Conservation (phyloP, 106 monocot species). For the Phalaenopsis aphrodite region DNA sequence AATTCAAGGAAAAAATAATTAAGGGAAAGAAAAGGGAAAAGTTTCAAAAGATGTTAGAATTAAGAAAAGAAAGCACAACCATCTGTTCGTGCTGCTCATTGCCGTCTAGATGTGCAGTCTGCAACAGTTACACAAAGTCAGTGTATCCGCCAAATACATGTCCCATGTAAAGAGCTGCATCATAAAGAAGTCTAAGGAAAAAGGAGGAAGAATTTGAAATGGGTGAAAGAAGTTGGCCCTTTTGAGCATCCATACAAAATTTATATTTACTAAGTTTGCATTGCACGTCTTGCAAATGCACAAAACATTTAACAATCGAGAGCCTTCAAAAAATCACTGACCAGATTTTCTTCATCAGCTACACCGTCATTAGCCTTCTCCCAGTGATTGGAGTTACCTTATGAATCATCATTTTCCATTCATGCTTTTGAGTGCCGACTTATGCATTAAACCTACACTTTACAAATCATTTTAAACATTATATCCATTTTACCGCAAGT, state of each 20-base stretch:
- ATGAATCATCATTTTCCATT: too few relatives aligned
- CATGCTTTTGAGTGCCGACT: too few relatives aligned
- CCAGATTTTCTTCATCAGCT: too few relatives aligned
- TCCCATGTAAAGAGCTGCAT: slow-evolving; percentile 2
- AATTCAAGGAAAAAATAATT: not conserved
- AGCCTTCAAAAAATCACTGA: not conserved
- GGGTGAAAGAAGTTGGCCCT: not conserved
- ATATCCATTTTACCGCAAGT: too few relatives aligned
- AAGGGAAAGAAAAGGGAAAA: not conserved
- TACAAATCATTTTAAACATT: too few relatives aligned
- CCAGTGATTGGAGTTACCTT: too few relatives aligned
- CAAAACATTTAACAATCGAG: not conserved
- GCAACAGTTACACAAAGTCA: not conserved
- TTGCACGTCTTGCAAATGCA: too few relatives aligned
- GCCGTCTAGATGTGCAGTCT: not conserved
- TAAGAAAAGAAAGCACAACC: not conserved
- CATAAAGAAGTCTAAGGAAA: not conserved
- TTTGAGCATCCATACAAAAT: not conserved
- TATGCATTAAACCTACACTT: too few relatives aligned
- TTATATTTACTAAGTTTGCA: not conserved
- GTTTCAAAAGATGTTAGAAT: not conserved
- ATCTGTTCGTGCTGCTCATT: not conserved
- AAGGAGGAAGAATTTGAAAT: not conserved
- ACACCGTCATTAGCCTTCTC: too few relatives aligned
- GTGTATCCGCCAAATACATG: not conserved